A percentile compares a stretch with the other conserved stretches of the same genome.
phyloP scores from a whole-genome alignment of 306 rosid genomes.

The Inga oerstediana region DNA sequence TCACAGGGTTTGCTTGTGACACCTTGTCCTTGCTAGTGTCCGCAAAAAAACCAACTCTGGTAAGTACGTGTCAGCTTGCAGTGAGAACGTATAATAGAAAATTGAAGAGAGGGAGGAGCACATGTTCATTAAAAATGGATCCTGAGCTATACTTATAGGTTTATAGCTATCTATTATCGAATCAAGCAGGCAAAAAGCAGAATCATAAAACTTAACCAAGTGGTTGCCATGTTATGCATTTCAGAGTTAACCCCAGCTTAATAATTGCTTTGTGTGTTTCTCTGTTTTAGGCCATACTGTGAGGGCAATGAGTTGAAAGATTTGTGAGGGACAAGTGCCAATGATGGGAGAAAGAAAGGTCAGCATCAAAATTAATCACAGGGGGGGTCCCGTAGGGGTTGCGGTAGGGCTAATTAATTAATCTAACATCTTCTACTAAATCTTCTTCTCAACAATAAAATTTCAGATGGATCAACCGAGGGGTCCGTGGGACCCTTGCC shows the following conservation, averaged over 20 bases:
- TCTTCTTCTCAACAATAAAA: slow-evolving; percentile 19
- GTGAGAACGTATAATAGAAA: slow-evolving; percentile 15
- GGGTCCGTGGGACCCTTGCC: neutral
- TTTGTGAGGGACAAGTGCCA: neutral
- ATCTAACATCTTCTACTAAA: neutral
- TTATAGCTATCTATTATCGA: slow-evolving; percentile 2
- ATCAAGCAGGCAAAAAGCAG: slow-evolving; percentile 23
- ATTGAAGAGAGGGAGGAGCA: neutral
- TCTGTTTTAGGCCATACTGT: neutral
- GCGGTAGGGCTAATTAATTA: neutral
- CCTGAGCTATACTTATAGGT: slow-evolving; percentile 5
- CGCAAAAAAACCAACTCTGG: slow-evolving; percentile 25
- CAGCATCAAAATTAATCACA: slow-evolving; percentile 35
- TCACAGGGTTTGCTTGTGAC: slow-evolving; percentile 29
- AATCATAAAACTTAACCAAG: slow-evolving; percentile 27
- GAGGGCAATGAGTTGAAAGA: slow-evolving; percentile 2
- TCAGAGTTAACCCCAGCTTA: neutral
- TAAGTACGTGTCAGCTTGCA: slow-evolving; percentile 27
- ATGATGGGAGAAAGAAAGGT: slow-evolving; percentile 36
- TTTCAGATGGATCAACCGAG: slow-evolving; percentile 18
- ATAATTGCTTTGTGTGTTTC: neutral
- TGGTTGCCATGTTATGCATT: slow-evolving; percentile 22
- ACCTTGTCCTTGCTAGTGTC: slow-evolving; percentile 27
- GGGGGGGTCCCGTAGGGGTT: slow-evolving; percentile 21
- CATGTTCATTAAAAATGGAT: slow-evolving; percentile 13